Base-by-base conservation (phyloP, 129 eudicot species). In the Escallonia rubra region DNA sequence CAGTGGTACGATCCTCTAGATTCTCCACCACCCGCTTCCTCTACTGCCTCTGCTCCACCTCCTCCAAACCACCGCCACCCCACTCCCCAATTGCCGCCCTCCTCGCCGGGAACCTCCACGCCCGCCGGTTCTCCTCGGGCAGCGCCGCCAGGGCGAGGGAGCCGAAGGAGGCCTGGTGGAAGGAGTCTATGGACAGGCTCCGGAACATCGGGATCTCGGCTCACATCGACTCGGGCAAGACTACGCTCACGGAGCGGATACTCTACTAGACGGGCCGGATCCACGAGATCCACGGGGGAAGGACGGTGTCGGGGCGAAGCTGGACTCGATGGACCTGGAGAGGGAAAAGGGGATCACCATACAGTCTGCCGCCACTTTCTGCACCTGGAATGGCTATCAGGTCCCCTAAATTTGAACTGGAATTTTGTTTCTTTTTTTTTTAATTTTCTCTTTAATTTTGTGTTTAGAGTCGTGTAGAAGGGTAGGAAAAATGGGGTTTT, bases 251-350 rank as follows among this genome's bases (percentile, higher is more conserved):
- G 12, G 98, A 93, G 82, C 71, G 98, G 60, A 83, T 93, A 6
- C 45, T 93, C 70, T 93, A 34, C 57, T 93, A 93, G 56, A 93
- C 98, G 0, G 98, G 98, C 38, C 78, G 88, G 90, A 93, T 93
- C 68, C 96, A 89, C 64, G 98, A 93, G 87, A 93, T 89, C 51
- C 98, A 93, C 69, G 98, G 54, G 98, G 98, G 73, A 86, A 87
- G 48, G 98, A 93, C 76, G 96, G 98, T 0, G 98, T 93, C 52
- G 98, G 98, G 4, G 98, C 98, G 0, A 93, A 93, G 81, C 89
- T 93, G 98, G 98, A 93, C 72, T 93, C 98, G 0, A 93, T 93
- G 96, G 98, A 93, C 46, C 84, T 93, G 86, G 98, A 93, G 74
- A 71, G 95, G 41, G 96, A 93, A 71, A 93, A 93, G 65, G 98